Evolutionary conservation across 306 rosid genomes (phyloP), one percentile per base, ranked within the genome.

Genomic region (Arachis stenosperma): DNA sequence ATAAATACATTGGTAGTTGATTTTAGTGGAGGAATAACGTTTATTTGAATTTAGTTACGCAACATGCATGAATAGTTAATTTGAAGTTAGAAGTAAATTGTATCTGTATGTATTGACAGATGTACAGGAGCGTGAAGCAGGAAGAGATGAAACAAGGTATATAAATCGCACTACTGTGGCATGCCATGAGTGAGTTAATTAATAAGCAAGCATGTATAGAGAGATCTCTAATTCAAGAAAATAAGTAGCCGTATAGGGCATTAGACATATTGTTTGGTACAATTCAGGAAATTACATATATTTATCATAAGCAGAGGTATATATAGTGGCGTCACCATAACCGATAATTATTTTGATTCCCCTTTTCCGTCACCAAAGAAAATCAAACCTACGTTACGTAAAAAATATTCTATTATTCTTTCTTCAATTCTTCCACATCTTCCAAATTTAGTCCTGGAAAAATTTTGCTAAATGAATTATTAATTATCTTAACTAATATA

Each of bases 101-200:
- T 1, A 22, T 22, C 27, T 22, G 27, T 22, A 22, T 22, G 27
- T 22, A 22, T 22, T 64, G 42, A 69, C 97, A 93, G 98, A 90
- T 93, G 97, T 93, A 86, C 85, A 89, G 98, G 83, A 86, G 89
- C 84, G 76, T 88, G 86, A 93, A 83, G 84, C 89, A 87, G 27
- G 89, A 89, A 72, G 87, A 80, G 78, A 73, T 55, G 57, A 75
- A 75, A 8, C 83, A 90, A 87, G 98, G 98, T 92, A 85, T 30
- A 33, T 33, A 33, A 47, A 13, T 30, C 48, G 36, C 15, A 39
- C 58, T 13, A 59, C 2, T 57, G 27, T 22, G 27, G 27, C 27
- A 22, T 22, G 27, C 27, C 27, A 22, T 22, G 27, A 22, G 27
- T 22, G 27, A 22, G 27, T 22, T 22, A 65, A 60, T 53, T 75